These are phyloP conservation scores for Fusarium drepaniforme DNA, from an alignment of 2,329 filamentous ascomycete genomes.

Conservation along the genomic window DNA sequence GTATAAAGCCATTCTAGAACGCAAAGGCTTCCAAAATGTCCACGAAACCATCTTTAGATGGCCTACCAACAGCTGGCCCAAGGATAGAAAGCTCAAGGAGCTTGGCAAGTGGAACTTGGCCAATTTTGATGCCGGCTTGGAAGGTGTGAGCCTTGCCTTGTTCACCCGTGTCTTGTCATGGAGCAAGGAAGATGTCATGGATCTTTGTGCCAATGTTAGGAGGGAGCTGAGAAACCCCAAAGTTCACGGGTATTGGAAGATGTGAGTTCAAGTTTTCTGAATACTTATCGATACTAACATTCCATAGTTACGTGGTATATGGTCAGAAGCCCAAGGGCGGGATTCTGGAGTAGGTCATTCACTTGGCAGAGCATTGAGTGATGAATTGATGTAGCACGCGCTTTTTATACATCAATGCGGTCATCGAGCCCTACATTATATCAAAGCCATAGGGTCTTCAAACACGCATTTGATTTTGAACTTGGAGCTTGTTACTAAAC, in stretches of 20 bases:
- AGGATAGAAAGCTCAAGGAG: conserved; percentile 27
- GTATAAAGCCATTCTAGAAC: conserved; percentile 14
- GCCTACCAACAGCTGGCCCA: conserved; percentile 26
- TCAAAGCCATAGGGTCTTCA: too few relatives aligned
- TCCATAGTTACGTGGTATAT: neutral
- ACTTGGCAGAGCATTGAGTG: neutral
- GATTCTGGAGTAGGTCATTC: neutral
- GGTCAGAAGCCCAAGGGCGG: neutral
- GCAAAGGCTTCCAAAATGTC: neutral
- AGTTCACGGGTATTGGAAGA: conserved; percentile 27
- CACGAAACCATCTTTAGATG: conserved; percentile 10
- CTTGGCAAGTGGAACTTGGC: conserved; percentile 18
- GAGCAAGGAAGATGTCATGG: conserved; percentile 15
- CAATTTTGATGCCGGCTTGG: conserved; percentile 19
- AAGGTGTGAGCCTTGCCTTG: conserved; percentile 1
- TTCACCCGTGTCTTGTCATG: conserved; percentile 24
- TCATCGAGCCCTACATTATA: too few relatives aligned
- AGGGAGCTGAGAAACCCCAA: conserved; percentile 17
- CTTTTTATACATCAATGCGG: neutral
- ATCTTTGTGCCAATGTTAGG: conserved; percentile 20
- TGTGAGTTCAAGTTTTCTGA: neutral
- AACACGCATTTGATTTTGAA: neutral
- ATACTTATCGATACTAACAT: neutral
- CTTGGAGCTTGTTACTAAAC: neutral
- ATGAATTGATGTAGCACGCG: neutral